phyloP scores from a whole-genome alignment of 345 rosid genomes.

The Limnanthes douglasii region DNA sequence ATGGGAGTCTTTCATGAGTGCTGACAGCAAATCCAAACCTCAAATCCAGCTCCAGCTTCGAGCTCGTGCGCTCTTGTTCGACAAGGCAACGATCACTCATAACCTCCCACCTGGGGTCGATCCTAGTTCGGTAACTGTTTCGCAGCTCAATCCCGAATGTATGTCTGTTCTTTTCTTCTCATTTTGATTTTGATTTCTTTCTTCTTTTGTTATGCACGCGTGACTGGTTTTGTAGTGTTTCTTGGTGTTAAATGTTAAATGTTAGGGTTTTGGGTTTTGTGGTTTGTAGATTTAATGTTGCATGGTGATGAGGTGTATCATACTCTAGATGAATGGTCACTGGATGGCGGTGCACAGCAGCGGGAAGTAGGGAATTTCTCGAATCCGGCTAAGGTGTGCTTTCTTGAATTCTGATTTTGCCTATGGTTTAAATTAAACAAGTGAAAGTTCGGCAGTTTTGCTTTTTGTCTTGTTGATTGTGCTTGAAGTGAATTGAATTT shows the following conservation, averaged over 20 bases:
- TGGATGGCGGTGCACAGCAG: constrained; percentile 32
- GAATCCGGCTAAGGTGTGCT: too few species aligned
- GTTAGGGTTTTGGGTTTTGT: not conserved
- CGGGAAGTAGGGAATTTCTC: constrained; percentile 26
- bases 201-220: not conserved
- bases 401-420: too few species aligned
- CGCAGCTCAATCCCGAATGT: constrained; percentile 69
- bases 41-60: constrained; percentile 88
- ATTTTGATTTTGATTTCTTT: not conserved
- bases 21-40: constrained; percentile 57
- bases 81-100: constrained; percentile 64
- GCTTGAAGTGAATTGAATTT: not conserved
- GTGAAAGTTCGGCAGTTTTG: constrained; percentile 16
- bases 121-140: constrained; percentile 28
- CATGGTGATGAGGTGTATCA: constrained; percentile 82
- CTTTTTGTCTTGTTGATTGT: not conserved
- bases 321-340: constrained; percentile 36
- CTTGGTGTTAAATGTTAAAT: not conserved
- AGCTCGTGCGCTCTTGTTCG: constrained; percentile 77
- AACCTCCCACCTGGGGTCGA: too few species aligned
- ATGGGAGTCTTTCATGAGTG: constrained; percentile 75
- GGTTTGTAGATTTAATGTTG: constrained; percentile 49
- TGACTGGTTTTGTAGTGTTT: not conserved
- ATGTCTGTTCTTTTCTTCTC: constrained; percentile 12
- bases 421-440: too few species aligned